These are phyloP conservation scores for Penstemon davidsonii DNA, from an alignment of 257 asterid genomes.

Conservation along the genomic window DNA sequence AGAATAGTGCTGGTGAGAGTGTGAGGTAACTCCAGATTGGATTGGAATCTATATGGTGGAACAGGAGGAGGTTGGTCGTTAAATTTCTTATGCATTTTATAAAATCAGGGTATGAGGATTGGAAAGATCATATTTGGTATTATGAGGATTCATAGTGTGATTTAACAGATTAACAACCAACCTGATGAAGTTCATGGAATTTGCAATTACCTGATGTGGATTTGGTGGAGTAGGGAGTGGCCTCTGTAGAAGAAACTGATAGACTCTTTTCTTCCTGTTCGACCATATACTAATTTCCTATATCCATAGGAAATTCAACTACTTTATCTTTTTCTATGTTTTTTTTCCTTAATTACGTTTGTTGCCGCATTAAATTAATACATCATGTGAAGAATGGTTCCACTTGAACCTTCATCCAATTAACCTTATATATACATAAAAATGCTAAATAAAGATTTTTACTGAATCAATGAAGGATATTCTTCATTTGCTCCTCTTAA, in stretches of 20 bases:
- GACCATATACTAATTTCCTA: no score
- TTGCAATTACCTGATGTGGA: no score
- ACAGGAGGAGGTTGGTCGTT: neutral
- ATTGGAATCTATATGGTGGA: neutral
- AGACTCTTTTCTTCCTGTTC: no score
- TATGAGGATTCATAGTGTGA: no score
- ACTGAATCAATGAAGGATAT: neutral
- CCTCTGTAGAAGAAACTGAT: no score
- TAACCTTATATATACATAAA: neutral
- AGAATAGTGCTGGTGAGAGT: neutral
- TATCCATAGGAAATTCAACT: no score
- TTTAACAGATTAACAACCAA: no score
- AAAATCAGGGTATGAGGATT: neutral
- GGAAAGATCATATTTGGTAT: neutral
- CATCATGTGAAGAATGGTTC: neutral
- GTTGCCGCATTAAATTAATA: neutral
- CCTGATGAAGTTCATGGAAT: no score
- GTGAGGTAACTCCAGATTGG: neutral
- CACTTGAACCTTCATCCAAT: neutral
- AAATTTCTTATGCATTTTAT: neutral
- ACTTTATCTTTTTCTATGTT: no score
- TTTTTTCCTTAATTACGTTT: neutral
- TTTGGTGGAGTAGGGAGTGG: no score
- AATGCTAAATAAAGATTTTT: neutral
- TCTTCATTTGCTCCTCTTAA: neutral